Evolutionary conservation across 768 basidiomycete species (phyloP).

Genomic region (Agaricus sinodeliciosus): DNA sequence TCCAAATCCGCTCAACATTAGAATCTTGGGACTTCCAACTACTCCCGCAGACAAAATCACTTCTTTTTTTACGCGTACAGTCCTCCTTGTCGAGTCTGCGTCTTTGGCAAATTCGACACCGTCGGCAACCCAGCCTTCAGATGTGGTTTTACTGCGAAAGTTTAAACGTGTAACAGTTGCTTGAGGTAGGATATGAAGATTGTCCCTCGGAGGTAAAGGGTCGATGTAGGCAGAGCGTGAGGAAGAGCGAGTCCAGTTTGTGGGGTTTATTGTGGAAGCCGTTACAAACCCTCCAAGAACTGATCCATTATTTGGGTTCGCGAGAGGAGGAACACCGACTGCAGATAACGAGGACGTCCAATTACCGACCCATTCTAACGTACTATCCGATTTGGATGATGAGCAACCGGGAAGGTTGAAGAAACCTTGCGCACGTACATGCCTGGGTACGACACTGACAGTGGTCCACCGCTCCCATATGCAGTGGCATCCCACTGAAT

Average conservation of each 20-base stretch:
- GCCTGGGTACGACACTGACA: slow-evolving; percentile 35
- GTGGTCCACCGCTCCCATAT: slow-evolving; percentile 47
- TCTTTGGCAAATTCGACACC: slow-evolving; percentile 40
- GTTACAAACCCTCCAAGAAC: slow-evolving; percentile 49
- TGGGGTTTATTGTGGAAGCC: slow-evolving; percentile 52
- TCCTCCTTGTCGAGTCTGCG: slow-evolving; percentile 23
- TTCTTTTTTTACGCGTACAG: slow-evolving; percentile 53
- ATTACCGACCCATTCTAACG: slow-evolving; percentile 42
- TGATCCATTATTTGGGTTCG: slow-evolving; percentile 40
- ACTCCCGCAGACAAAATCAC: slow-evolving; percentile 39
- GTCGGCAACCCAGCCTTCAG: slow-evolving; percentile 18
- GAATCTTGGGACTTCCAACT: slow-evolving; percentile 42
- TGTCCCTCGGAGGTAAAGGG: slow-evolving; percentile 53
- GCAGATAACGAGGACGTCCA: slow-evolving; percentile 48
- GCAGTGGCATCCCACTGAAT: slow-evolving; percentile 36
- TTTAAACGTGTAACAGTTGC: slow-evolving; percentile 48
- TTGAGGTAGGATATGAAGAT: slow-evolving; percentile 51
- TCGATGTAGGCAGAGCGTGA: slow-evolving; percentile 63
- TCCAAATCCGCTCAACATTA: slow-evolving; percentile 49
- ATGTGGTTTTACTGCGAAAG: slow-evolving; percentile 36
- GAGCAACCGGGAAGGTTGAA: neutral
- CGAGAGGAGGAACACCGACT: slow-evolving; percentile 32
- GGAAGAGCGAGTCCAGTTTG: slow-evolving; percentile 60
- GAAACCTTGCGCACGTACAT: slow-evolving; percentile 25
- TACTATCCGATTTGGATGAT: slow-evolving; percentile 20